Evolutionary conservation across 495 filamentous ascomycete genomes (phyloP), one percentile per base, ranked within the genome.

Genomic region (Thermothielavioides terrestris): DNA sequence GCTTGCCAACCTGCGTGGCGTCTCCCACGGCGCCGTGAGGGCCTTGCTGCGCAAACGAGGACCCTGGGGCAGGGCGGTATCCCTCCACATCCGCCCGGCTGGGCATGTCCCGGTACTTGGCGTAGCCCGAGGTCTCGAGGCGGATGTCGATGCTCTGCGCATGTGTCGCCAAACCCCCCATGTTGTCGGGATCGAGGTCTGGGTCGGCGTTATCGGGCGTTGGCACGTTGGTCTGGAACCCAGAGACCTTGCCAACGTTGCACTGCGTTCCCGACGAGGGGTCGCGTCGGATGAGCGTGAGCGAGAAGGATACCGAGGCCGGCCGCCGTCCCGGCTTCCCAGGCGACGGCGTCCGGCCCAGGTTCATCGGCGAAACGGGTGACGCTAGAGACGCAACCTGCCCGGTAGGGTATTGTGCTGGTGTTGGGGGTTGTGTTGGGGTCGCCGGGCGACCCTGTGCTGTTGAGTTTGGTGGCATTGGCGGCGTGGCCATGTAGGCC

Each of bases 271-370:
- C 81, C 22, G 83, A 83, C 1, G 78, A 71, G 3, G 88, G 85
- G 66, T 96, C 88, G 28, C 92, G 85, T 12, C 92, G 84, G 45
- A 98, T 95, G 11, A 98, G 68, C 0, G 86, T 94, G 26, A 96
- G 77, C n/a, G 81, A 80, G 41, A 74, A 81, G 0, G 70, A 62
- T 4, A 51, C 34, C 9, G 55, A 57, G 0, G 53, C 50, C 11
- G 55, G 45, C 4, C 43, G 20, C 2, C 25, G 46, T 1, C 47
- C 46, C 8, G 23, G 3, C 14, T 42, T 51, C 5, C 9, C 36
- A 0, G 54, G 58, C 4, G 56, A 59, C 4, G 38, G 22, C 1
- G 40, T 23, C 37, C 23, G 17, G 30, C 28, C 26, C 3, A 12
- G 40, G 6, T 46, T 25, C 15, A 34, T 42, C 2, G 44, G 41